Conservation (phyloP, 2,329 filamentous ascomycete species). For the Thermoascus crustaceus region DNA sequence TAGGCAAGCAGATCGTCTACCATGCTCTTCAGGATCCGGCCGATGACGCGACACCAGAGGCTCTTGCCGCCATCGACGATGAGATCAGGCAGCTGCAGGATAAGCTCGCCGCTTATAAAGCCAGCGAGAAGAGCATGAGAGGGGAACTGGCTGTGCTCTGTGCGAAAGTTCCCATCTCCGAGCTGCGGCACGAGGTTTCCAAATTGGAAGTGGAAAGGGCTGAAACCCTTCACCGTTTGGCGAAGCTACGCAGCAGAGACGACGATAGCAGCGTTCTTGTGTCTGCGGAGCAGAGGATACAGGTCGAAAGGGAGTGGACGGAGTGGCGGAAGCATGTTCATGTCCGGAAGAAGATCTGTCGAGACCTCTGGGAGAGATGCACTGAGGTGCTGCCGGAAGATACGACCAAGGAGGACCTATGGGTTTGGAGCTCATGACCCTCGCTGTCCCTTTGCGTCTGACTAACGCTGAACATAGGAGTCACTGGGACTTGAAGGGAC, state of each 20-base stretch:
- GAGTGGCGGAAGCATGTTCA: constrained; percentile 34
- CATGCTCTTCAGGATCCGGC: constrained; percentile 47
- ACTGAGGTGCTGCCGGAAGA: constrained; percentile 41
- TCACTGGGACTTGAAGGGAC: constrained; percentile 30
- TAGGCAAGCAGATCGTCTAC: constrained; percentile 56
- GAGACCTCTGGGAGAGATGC: constrained; percentile 44
- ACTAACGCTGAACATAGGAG: constrained; percentile 17
- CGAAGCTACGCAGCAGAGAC: constrained; percentile 28
- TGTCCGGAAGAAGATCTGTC: constrained; percentile 41
- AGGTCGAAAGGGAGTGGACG: constrained; percentile 40
- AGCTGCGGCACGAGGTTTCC: constrained; percentile 39
- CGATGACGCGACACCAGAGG: constrained; percentile 40
- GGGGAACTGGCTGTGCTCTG: constrained; percentile 38
- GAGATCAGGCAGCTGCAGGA: constrained; percentile 41
- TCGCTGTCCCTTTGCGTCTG: constrained; percentile 7
- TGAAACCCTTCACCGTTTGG: constrained; percentile 34
- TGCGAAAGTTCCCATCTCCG: constrained; percentile 42
- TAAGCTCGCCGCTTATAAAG: constrained; percentile 37
- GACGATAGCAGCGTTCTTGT: constrained; percentile 33
- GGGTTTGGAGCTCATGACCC: constrained; percentile 27
- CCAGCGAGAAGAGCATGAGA: constrained; percentile 43
- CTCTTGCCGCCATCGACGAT: constrained; percentile 43
- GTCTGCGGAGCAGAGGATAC: constrained; percentile 40
- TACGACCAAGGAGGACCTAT: constrained; percentile 41
- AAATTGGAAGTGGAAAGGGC: constrained; percentile 39